Conservation (phyloP, 2,329 filamentous ascomycete species). For the Dothideomycetes sp. region DNA sequence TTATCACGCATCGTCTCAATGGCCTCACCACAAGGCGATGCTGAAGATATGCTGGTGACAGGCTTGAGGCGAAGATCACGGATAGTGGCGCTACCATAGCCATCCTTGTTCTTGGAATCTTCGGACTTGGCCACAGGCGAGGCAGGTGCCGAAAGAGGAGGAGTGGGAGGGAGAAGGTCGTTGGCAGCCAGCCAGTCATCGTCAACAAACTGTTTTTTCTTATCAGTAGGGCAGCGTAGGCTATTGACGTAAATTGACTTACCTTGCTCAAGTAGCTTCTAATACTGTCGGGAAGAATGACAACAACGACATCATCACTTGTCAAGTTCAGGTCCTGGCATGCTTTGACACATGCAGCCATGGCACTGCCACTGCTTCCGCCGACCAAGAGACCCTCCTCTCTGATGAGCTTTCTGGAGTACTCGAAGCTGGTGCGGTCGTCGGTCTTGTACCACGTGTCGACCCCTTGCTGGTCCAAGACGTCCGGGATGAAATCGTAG, state of each 20-base stretch:
- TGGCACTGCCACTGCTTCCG: conserved; percentile 85
- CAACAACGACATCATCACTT: conserved; percentile 80
- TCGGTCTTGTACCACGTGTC: conserved; percentile 99
- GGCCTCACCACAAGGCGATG: conserved; percentile 69
- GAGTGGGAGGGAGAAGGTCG: conserved; percentile 65
- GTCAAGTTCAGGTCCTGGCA: conserved; percentile 67
- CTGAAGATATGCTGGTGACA: conserved; percentile 70
- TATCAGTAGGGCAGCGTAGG: neutral
- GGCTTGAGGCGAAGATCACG: conserved; percentile 81
- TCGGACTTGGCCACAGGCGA: conserved; percentile 21
- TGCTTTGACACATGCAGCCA: conserved; percentile 70
- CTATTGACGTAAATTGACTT: conserved; percentile 13
- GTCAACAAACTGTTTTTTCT: conserved; percentile 77
- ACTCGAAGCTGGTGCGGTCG: conserved; percentile 81
- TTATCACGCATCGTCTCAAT: conserved; percentile 98
- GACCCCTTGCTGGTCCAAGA: conserved; percentile 69
- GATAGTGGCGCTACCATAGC: conserved; percentile 71
- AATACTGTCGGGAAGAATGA: conserved; percentile 90
- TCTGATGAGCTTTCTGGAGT: conserved; percentile 79
- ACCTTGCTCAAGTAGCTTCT: conserved; percentile 90
- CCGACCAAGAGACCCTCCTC: conserved; percentile 92
- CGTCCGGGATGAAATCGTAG: conserved; percentile 96
- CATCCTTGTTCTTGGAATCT: conserved; percentile 45
- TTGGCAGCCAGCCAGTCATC: conserved; percentile 99
- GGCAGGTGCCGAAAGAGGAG: conserved; percentile 33